Conservation (phyloP, 148 eudicot species). For the Fallopia convolvulus region DNA sequence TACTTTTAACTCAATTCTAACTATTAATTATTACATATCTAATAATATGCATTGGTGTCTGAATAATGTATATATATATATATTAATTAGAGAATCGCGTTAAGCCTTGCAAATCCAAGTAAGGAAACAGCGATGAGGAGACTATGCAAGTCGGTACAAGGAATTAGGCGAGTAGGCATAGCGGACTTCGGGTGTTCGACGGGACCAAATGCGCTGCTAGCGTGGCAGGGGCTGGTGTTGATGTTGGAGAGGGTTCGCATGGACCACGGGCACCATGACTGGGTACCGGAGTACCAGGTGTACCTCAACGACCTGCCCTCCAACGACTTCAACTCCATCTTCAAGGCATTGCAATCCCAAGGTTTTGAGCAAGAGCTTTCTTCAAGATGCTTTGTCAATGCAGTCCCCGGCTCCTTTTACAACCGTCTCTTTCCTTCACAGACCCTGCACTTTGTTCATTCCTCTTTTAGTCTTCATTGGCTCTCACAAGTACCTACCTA, state of each 20-base stretch:
- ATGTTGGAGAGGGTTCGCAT: background rate
- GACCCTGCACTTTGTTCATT: conserved; percentile 24
- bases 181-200: conserved; percentile 48
- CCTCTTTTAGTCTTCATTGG: background rate
- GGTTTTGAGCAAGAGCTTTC: too few species aligned
- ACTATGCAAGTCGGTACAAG: conserved; percentile 1
- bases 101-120: conserved; percentile 6
- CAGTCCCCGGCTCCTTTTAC: conserved; percentile 38
- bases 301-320: conserved; percentile 39
- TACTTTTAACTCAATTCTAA: too few species aligned
- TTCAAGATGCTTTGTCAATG: conserved; percentile 22
- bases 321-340: conserved; percentile 37
- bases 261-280: background rate
- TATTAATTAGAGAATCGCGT: too few species aligned
- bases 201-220: conserved; percentile 31
- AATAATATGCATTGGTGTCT: too few species aligned
- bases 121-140: conserved; percentile 18
- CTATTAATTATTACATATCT: too few species aligned
- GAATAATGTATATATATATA: too few species aligned
- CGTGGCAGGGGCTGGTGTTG: conserved; percentile 13
- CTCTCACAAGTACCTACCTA: background rate
- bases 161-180: conserved; percentile 20
- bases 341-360: conserved; percentile 9
- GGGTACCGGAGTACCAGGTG: conserved; percentile 26
- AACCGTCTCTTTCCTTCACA: conserved; percentile 35